Conservation (phyloP, 179 eudicot species). For the Silene noctiflora region DNA sequence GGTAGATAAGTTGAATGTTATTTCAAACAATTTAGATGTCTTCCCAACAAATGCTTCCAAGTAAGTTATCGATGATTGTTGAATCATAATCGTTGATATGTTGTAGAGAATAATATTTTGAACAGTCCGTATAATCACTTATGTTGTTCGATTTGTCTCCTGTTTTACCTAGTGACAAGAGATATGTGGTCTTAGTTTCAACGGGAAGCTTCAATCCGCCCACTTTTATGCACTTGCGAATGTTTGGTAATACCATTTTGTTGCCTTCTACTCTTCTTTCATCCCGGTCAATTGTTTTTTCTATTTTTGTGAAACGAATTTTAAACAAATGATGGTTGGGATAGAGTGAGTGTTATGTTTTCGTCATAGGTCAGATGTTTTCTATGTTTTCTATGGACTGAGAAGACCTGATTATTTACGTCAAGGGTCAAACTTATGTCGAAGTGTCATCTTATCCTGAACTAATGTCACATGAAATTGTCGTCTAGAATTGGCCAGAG, state of each 20-base stretch:
- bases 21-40: slow-evolving; percentile 22
- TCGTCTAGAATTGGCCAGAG: slow-evolving; percentile 78
- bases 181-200: slow-evolving; percentile 60
- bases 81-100: not conserved
- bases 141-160: slow-evolving; percentile 13
- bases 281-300: not conserved
- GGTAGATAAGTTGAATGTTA: slow-evolving; percentile 39
- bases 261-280: not conserved
- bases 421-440: no score
- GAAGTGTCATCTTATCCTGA: not conserved
- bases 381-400: no score
- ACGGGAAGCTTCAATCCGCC: slow-evolving; percentile 97
- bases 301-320: no score
- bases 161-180: slow-evolving; percentile 32
- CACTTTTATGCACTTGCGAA: slow-evolving; percentile 88
- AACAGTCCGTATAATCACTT: no score
- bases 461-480: slow-evolving; percentile 15
- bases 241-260: slow-evolving; percentile 59
- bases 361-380: no score
- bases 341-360: no score
- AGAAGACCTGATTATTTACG: no score
- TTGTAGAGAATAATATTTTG: not conserved
- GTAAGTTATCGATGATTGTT: slow-evolving; percentile 23
- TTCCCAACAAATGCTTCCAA: slow-evolving; percentile 21
- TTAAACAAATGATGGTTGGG: no score